Percentiles rank a stretch among this genome's conserved stretches.
phyloP scores from a whole-genome alignment of 345 rosid species.

The sweet orange (Citrus sinensis) region DVS_A1.0 CM039166.1:8759501-8760000 shows the following conservation, averaged over 20 bases:
- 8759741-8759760: constrained; percentile 96
- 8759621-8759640: too few relatives aligned
- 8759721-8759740: not conserved
- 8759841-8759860: constrained; percentile 97
- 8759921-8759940: constrained; percentile 96
- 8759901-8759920: constrained; percentile 97
- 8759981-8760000: constrained; percentile 94
- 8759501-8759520: not conserved
- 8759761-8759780: constrained; percentile 95
- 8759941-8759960: constrained; percentile 92
- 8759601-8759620: too few relatives aligned
- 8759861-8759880: constrained; percentile 96
- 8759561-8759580: not conserved
- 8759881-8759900: constrained; percentile 95
- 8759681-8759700: not conserved
- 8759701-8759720: not conserved
- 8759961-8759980: constrained; percentile 97
- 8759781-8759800: constrained; percentile 96
- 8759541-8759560: not conserved
- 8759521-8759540: not conserved
- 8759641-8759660: too few relatives aligned
- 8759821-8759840: constrained; percentile 85
- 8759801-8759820: constrained; percentile 98
- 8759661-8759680: not conserved
- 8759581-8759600: not conserved